Evolutionary conservation across 306 rosid genomes (phyloP).

Genomic region (Cicer arietinum): DNA sequence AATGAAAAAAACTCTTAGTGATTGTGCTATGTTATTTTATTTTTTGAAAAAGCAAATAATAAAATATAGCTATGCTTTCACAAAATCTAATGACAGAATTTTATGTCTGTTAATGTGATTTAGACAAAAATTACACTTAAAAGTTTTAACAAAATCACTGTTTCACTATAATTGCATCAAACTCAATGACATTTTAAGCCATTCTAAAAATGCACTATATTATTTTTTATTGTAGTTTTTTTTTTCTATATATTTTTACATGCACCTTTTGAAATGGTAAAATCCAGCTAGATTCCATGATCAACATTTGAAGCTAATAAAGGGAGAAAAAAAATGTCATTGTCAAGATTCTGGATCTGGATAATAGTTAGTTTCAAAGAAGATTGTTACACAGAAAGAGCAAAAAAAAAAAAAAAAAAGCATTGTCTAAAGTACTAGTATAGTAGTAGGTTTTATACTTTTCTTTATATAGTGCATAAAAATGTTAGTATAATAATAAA

Average conservation of each 20-base stretch:
- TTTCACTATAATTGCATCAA: too few species aligned
- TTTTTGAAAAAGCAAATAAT: too few species aligned
- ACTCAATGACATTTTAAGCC: too few species aligned
- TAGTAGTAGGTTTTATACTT: background rate
- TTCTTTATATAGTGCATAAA: constrained; percentile 32
- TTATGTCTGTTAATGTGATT: too few species aligned
- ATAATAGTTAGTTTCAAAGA: background rate
- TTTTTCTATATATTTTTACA: background rate
- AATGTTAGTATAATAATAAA: background rate
- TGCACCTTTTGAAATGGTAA: background rate
- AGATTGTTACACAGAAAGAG: constrained; percentile 21
- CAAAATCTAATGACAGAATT: too few species aligned
- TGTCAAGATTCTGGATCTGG: constrained; percentile 42
- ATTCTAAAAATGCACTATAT: too few species aligned
- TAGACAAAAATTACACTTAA: too few species aligned
- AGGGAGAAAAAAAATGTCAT: background rate
- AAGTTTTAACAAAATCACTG: too few species aligned
- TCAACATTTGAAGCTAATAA: background rate
- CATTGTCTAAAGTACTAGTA: constrained; percentile 1
- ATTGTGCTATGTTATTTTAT: too few species aligned
- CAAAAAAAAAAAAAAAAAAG: background rate
- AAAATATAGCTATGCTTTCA: too few species aligned
- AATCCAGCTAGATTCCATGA: constrained; percentile 2
- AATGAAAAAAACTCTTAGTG: too few species aligned
- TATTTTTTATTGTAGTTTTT: too few species aligned